Conservation (phyloP, 2,329 filamentous ascomycete genomes). For the Alternaria postmessia region DNA sequence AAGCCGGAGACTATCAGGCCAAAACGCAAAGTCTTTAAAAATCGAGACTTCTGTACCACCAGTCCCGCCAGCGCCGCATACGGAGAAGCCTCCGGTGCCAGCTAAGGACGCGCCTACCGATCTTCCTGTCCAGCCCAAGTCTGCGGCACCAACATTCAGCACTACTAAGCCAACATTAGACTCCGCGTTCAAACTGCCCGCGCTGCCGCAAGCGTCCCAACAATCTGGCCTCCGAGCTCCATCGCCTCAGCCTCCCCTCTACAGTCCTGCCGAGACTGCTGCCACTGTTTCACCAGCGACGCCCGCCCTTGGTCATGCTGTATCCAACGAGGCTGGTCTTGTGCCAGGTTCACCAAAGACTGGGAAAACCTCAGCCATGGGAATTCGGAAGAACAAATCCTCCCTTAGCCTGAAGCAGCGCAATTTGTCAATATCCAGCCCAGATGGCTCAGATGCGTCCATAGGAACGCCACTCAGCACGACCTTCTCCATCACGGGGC, state of each 20-base stretch:
- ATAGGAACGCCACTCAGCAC: conserved; percentile 77
- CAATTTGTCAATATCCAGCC: conserved; percentile 72
- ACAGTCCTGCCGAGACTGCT: conserved; percentile 52
- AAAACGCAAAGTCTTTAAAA: conserved; percentile 82
- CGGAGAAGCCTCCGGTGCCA: conserved; percentile 44
- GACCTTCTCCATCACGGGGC: conserved; percentile 64
- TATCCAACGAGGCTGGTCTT: conserved; percentile 55
- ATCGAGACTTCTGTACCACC: conserved; percentile 74
- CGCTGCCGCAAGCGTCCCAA: conserved; percentile 40
- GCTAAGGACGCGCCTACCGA: conserved; percentile 46
- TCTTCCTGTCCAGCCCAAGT: conserved; percentile 46
- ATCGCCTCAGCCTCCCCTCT: conserved; percentile 46
- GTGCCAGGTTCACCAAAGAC: conserved; percentile 47
- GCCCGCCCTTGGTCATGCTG: conserved; percentile 47
- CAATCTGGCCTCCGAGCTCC: conserved; percentile 38
- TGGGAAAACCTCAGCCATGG: conserved; percentile 40
- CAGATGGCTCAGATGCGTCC: conserved; percentile 70
- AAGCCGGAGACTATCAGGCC: conserved; percentile 79
- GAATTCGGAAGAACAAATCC: conserved; percentile 60
- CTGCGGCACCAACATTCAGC: conserved; percentile 43
- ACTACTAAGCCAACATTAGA: conserved; percentile 38
- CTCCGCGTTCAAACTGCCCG: conserved; percentile 43
- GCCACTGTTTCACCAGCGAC: conserved; percentile 53
- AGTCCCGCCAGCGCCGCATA: conserved; percentile 43
- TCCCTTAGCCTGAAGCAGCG: conserved; percentile 74